These are phyloP conservation scores for Elaeis oleifera DNA, from an alignment of 202 grass and related monocot genomes.

Conservation along the genomic window DNA sequence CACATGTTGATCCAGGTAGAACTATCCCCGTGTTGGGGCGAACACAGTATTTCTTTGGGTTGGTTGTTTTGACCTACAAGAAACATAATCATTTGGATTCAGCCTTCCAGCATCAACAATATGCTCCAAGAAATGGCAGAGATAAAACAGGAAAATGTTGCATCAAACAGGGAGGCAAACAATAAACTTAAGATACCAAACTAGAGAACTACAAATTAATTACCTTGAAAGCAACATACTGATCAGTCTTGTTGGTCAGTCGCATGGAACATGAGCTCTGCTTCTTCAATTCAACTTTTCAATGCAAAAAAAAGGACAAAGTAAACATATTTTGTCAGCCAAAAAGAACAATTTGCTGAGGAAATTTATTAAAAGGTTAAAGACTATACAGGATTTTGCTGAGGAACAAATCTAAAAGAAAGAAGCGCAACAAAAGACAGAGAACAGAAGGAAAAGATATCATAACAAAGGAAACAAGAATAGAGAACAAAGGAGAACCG, in stretches of 20 bases:
- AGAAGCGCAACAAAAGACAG: not conserved
- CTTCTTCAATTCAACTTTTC: slow-evolving; percentile 64
- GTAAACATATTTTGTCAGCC: too few relatives aligned
- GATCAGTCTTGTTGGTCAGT: slow-evolving; percentile 62
- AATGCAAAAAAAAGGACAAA: not conserved
- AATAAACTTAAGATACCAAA: too few relatives aligned
- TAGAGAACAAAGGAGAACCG: not conserved
- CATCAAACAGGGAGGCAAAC: not conserved
- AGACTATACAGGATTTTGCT: too few relatives aligned
- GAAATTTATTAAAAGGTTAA: too few relatives aligned
- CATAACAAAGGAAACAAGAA: not conserved
- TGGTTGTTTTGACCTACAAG: slow-evolving; percentile 90
- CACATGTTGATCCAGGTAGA: slow-evolving; percentile 62
- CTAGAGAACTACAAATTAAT: not conserved
- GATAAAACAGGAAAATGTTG: not conserved
- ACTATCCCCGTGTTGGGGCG: slow-evolving; percentile 80
- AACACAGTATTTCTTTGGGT: slow-evolving; percentile 96
- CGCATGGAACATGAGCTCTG: slow-evolving; percentile 70
- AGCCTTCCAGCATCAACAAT: not conserved
- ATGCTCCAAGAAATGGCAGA: too few relatives aligned
- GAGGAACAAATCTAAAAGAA: not conserved
- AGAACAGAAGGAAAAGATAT: not conserved
- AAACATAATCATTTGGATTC: not conserved
- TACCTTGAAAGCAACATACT: slow-evolving; percentile 79
- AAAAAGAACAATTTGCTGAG: too few relatives aligned